Evolutionary conservation across 106 monocot species (phyloP).

Genomic region (Allium sativum): DNA sequence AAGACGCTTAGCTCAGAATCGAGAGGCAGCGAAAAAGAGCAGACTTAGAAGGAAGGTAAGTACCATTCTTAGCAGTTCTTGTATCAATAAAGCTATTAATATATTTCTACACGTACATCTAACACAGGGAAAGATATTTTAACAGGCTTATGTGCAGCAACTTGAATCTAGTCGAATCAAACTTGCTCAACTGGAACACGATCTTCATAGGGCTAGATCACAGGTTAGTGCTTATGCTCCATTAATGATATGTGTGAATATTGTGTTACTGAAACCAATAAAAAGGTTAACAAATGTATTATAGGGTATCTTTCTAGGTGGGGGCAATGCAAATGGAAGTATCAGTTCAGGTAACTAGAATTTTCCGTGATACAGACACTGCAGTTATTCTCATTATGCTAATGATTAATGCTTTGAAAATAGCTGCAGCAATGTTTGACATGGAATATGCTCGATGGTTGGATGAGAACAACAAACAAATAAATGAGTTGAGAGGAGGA

Average conservation of each 20-base stretch:
- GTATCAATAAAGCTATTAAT: not conserved
- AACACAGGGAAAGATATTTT: not conserved
- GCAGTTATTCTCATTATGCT: not conserved
- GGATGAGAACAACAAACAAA: constrained; percentile 55
- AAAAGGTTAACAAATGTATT: not conserved
- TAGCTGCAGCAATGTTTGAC: constrained; percentile 65
- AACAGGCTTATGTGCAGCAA: constrained; percentile 77
- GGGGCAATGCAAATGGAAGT: constrained; percentile 40
- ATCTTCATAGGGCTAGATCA: constrained; percentile 55
- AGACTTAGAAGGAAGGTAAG: constrained; percentile 66
- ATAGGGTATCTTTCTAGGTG: constrained; percentile 51
- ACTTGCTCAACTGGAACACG: constrained; percentile 67
- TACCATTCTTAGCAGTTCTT: not conserved
- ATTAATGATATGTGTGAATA: not conserved
- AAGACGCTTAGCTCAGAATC: constrained; percentile 64
- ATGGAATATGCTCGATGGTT: constrained; percentile 86
- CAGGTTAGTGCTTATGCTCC: constrained; percentile 23
- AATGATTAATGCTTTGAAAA: not conserved
- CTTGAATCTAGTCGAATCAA: constrained; percentile 59
- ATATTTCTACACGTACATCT: not conserved
- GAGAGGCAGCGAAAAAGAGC: constrained; percentile 81
- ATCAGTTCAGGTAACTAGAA: constrained; percentile 47
- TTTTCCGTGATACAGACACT: too few relatives aligned
- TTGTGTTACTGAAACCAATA: not conserved
- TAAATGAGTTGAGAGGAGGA: constrained; percentile 54